A percentile compares a stretch with the other conserved stretches of the same genome.
Conservation (phyloP, 495 filamentous ascomycete species). For the Tuber calosporum region DNA sequence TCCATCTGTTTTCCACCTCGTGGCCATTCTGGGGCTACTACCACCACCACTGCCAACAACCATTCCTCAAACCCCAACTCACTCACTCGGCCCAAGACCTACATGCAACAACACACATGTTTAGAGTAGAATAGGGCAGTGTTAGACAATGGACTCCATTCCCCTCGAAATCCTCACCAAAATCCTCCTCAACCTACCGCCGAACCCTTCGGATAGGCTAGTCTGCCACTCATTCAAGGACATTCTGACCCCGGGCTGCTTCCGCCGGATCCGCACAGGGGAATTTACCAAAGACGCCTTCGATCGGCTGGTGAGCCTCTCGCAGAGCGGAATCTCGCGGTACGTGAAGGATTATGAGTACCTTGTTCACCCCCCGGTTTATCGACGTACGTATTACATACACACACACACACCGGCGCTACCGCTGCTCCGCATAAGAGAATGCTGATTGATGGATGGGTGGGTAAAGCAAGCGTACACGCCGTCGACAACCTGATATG, state of each 20-base stretch:
- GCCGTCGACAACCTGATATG: not conserved
- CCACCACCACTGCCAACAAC: not conserved
- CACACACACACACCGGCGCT: not conserved
- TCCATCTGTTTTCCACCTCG: not conserved
- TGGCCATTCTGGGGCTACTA: not conserved
- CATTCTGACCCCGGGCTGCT: slow-evolving; percentile 19
- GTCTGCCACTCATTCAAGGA: slow-evolving; percentile 29
- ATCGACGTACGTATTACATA: not conserved
- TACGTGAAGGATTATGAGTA: slow-evolving; percentile 32
- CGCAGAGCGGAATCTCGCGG: slow-evolving; percentile 25
- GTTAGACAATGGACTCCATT: slow-evolving; percentile 1
- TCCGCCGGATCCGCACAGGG: slow-evolving; percentile 23
- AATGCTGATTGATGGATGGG: not conserved
- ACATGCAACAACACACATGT: not conserved
- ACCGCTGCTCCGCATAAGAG: not conserved
- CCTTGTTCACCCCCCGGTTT: not conserved
- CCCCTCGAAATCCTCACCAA: slow-evolving; percentile 5
- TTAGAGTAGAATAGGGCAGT: not conserved
- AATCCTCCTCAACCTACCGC: not conserved
- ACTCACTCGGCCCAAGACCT: not conserved
- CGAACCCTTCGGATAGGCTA: slow-evolving; percentile 13
- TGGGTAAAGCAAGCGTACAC: not conserved
- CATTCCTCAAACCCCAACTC: not conserved
- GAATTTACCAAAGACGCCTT: slow-evolving; percentile 25
- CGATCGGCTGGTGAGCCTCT: slow-evolving; percentile 27